Base-by-base conservation (phyloP, 1,284 basidiomycete genomes). In the Naganishia liquefaciens region DNA sequence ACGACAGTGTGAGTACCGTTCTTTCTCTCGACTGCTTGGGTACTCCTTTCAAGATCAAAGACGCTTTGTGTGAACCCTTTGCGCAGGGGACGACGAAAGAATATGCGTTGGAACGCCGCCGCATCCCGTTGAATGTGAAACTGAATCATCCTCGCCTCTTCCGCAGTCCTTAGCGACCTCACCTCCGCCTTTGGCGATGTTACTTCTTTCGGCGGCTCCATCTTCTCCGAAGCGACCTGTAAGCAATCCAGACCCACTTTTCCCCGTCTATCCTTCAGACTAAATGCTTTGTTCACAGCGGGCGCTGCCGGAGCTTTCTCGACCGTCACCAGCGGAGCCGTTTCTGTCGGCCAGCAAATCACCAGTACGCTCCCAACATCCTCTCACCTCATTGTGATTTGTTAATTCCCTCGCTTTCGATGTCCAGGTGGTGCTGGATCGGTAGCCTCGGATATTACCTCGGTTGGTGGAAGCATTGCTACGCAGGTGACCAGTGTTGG, bases 101-200 rank as follows among this genome's bases (percentile, higher is more conserved):
- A n/a, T n/a, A n/a, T n/a, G n/a, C n/a, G n/a, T n/a, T n/a, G n/a
- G n/a, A n/a, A n/a, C n/a, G n/a, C n/a, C n/a, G n/a, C 50, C 30
- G 5, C 19, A 27, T n/a, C 13, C 6, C 15, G n/a, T 44, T 15
- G 7, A 5, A 3, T 30, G 3, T 4, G 27, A 28, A n/a, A 44
- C 54, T 57, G 54, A n/a, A 60, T 27, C 30, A 13, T 5, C n/a
- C 25, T 50, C n/a, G n/a, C 37, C 55, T 30, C 5, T 27, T 13
- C 21, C 51, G 43, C 43, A 15, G 55, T 21, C 25, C 11, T 60
- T 13, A 46, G 46, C 11, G 55, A 46, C 23, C 46, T 23, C 21
- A 60, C 55, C 19, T 60, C 55, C 30, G 55, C 39, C 30, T 39
- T 60, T 0, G 55, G 55, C 17, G 46, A 60, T 13, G 55, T 60